A percentile compares a stretch with the other conserved stretches of the same genome.
phyloP scores from a whole-genome alignment of 2,329 filamentous ascomycete genomes.

The Ophiocordyceps camponoti-leonardi region DNA sequence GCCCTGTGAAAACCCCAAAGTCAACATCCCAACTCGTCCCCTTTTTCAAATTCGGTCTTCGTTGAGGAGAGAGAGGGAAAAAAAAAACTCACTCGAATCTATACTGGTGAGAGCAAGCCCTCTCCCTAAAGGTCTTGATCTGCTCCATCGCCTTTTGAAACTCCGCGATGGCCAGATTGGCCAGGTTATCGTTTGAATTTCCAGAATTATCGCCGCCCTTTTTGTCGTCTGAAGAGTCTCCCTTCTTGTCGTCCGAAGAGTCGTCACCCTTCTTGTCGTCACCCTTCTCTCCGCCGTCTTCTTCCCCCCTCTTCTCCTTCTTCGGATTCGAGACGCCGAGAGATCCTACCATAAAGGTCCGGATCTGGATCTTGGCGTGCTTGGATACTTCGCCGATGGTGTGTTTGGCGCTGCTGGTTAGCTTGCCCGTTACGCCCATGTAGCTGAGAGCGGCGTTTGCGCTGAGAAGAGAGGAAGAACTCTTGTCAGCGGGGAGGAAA shows the following conservation, averaged over 20 bases:
- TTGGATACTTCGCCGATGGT: not conserved
- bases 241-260: too few species aligned
- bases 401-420: not conserved
- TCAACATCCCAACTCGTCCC: too few species aligned
- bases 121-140: not conserved
- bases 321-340: too few species aligned
- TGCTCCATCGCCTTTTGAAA: not conserved
- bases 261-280: too few species aligned
- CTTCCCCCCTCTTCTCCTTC: too few species aligned
- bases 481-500: too few species aligned
- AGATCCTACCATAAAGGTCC: not conserved
- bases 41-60: too few species aligned
- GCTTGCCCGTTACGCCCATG: not conserved
- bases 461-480: not conserved
- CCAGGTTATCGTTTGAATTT: too few species aligned
- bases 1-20: not conserved
- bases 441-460: not conserved
- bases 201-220: too few species aligned
- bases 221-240: too few species aligned
- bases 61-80: too few species aligned
- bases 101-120: not conserved
- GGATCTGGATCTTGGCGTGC: not conserved
- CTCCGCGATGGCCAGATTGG: not conserved
- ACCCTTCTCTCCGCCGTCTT: too few species aligned
- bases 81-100: not conserved